Percentiles rank a stretch among this genome's conserved stretches.
Conservation (phyloP, 306 rosid species). For the Inga laurina region DNA sequence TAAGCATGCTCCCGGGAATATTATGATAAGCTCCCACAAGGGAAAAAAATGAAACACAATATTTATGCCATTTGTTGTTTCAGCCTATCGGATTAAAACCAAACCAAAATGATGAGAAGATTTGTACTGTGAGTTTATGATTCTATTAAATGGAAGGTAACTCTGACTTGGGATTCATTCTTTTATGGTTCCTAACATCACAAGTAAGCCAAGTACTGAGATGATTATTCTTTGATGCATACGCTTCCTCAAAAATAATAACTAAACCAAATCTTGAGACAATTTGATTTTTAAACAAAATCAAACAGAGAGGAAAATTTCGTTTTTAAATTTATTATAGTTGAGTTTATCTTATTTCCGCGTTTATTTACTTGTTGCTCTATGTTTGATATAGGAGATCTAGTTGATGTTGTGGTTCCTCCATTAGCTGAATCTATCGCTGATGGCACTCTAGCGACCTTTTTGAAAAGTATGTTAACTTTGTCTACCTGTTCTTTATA, state of each 20-base stretch:
- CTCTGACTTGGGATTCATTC: background rate
- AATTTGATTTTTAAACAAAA: background rate
- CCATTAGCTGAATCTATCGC: constrained; percentile 66
- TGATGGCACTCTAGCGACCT: constrained; percentile 59
- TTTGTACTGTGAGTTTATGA: background rate
- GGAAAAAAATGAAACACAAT: no score
- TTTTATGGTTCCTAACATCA: background rate
- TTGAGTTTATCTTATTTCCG: background rate
- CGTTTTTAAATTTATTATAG: background rate
- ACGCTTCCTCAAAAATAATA: background rate
- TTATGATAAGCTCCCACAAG: background rate
- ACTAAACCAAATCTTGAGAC: background rate
- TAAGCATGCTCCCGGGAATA: background rate
- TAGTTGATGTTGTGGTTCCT: constrained; percentile 68
- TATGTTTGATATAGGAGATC: constrained; percentile 38
- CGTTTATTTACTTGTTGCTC: background rate
- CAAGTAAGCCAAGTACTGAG: background rate
- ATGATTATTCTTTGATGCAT: background rate
- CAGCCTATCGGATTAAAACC: background rate
- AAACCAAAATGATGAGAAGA: background rate
- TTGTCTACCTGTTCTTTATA: background rate
- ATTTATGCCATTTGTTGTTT: background rate
- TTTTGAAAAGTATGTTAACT: constrained; percentile 54
- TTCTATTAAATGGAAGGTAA: background rate
- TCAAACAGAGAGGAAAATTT: background rate